Conservation (phyloP, 2,329 filamentous ascomycete species). For the Exophiala sideris region DNA sequence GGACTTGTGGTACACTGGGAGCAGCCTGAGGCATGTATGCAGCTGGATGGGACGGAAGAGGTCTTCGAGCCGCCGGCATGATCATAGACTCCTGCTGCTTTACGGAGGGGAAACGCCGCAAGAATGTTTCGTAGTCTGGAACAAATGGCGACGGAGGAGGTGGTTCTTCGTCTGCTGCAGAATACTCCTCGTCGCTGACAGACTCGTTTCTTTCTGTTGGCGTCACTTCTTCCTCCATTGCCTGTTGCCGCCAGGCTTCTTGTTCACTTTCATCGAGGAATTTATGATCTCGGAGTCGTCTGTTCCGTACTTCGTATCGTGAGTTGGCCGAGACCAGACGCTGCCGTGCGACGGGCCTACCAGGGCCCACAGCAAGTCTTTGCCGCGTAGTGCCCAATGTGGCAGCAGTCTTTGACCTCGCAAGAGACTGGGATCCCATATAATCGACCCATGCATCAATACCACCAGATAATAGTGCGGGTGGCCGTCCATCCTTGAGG, state of each 20-base stretch:
- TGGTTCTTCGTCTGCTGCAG: constrained; percentile 44
- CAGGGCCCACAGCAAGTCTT: constrained; percentile 35
- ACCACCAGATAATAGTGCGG: constrained; percentile 77
- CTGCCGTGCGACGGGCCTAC: constrained; percentile 52
- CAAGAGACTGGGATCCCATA: constrained; percentile 67
- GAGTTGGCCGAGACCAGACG: constrained; percentile 50
- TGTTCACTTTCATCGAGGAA: constrained; percentile 79
- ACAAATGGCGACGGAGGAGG: constrained; percentile 55
- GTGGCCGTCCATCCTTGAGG: constrained; percentile 60
- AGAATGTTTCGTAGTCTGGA: constrained; percentile 76
- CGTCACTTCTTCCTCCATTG: constrained; percentile 63
- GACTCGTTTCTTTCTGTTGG: constrained; percentile 40
- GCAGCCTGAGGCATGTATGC: constrained; percentile 33
- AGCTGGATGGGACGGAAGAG: constrained; percentile 21
- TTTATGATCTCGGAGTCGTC: constrained; percentile 59
- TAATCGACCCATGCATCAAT: constrained; percentile 82
- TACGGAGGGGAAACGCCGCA: constrained; percentile 74
- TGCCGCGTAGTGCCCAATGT: constrained; percentile 45
- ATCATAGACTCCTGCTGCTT: constrained; percentile 59
- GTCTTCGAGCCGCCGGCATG: constrained; percentile 36
- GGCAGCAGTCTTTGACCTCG: constrained; percentile 54
- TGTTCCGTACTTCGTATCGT: constrained; percentile 54
- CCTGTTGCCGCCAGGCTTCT: constrained; percentile 72
- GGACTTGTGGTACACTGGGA: constrained; percentile 54
- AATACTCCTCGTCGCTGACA: constrained; percentile 41